phyloP scores from a whole-genome alignment of 2,329 filamentous ascomycete species.

The Talaromyces sp. region DNA sequence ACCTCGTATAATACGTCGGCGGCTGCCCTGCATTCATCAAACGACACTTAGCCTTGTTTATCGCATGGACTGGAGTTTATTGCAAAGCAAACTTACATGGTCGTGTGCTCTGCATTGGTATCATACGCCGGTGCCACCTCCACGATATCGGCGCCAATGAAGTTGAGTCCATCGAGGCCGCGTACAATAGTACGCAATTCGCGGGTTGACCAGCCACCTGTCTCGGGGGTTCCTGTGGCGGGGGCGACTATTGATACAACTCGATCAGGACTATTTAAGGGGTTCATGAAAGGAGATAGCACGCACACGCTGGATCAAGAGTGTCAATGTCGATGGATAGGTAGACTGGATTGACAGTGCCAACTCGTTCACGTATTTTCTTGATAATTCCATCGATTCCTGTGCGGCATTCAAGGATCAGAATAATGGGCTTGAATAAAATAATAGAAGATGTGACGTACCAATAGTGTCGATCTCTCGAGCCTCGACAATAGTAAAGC shows the following conservation, averaged over 20 bases:
- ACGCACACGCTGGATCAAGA: conserved; percentile 69
- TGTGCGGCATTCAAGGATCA: conserved; percentile 2
- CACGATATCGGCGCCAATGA: conserved; percentile 57
- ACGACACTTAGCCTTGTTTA: neutral
- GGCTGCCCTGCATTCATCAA: conserved; percentile 26
- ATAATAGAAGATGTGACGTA: conserved; percentile 1
- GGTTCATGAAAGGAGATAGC: conserved; percentile 8
- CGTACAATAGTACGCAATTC: conserved; percentile 55
- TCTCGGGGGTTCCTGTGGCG: conserved; percentile 55
- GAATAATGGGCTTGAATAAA: neutral
- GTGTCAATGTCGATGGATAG: conserved; percentile 83
- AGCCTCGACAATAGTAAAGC: conserved; percentile 76
- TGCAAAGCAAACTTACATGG: conserved; percentile 25
- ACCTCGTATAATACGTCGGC: conserved; percentile 67
- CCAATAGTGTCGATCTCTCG: conserved; percentile 63
- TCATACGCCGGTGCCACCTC: conserved; percentile 59
- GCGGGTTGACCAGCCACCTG: conserved; percentile 56
- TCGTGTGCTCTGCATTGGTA: conserved; percentile 54
- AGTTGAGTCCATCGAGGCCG: conserved; percentile 51
- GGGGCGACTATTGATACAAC: conserved; percentile 26
- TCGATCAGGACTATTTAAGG: neutral
- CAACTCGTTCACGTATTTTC: conserved; percentile 69
- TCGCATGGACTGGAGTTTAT: neutral
- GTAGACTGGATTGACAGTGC: conserved; percentile 65
- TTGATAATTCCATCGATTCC: conserved; percentile 68